phyloP scores from a whole-genome alignment of 768 basidiomycete genomes.

The Agrocybe pediades region DNA sequence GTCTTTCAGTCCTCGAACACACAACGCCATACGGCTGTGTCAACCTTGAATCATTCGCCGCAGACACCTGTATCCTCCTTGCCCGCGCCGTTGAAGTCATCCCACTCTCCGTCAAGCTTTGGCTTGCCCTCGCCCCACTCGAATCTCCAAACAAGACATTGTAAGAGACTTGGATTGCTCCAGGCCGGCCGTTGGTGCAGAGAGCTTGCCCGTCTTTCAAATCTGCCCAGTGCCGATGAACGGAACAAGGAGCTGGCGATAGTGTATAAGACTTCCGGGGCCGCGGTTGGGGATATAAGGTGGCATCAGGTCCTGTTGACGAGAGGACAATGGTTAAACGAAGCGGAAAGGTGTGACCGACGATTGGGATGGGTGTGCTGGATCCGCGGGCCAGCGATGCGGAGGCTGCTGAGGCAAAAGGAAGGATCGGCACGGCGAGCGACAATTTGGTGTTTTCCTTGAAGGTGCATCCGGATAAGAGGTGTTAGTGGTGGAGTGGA shows the following conservation, averaged over 20 bases:
- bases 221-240: constrained; percentile 46
- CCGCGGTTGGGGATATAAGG: constrained; percentile 76
- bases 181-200: constrained; percentile 90
- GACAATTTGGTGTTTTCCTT: constrained; percentile 91
- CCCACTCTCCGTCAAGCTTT: constrained; percentile 93
- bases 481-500: constrained; percentile 89
- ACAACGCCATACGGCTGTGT: constrained; percentile 96
- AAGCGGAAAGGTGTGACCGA: constrained; percentile 93
- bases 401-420: constrained; percentile 74
- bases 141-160: constrained; percentile 92
- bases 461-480: constrained; percentile 86
- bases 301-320: constrained; percentile 84
- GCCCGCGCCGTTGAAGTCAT: constrained; percentile 97
- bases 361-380: constrained; percentile 85
- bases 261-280: constrained; percentile 89
- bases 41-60: constrained; percentile 86
- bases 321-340: constrained; percentile 94
- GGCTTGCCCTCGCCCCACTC: constrained; percentile 96
- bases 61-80: constrained; percentile 90
- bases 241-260: constrained; percentile 64
- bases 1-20: constrained; percentile 86
- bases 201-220: constrained; percentile 46
- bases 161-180: constrained; percentile 99
- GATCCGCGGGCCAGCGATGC: constrained; percentile 93
- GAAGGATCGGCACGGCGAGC: constrained; percentile 79